These are phyloP conservation scores for Capronia coronata DNA, from an alignment of 2,329 filamentous ascomycete species.

Conservation along the genomic window DNA sequence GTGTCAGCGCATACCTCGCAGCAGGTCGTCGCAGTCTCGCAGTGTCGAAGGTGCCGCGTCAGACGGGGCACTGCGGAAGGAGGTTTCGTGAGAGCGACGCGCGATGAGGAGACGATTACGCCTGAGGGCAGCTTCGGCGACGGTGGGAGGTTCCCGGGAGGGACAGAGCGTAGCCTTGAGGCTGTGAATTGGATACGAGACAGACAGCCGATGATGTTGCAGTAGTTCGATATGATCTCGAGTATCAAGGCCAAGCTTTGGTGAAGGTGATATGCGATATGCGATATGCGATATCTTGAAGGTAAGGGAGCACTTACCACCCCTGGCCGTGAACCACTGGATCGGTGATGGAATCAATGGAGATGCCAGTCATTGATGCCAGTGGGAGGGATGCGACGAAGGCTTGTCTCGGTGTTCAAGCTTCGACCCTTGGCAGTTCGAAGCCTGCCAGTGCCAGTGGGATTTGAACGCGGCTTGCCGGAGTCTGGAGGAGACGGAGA, in stretches of 20 bases:
- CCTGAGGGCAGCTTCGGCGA: not conserved
- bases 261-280: too few relatives aligned
- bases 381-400: slow-evolving; percentile 7
- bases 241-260: slow-evolving; percentile 22
- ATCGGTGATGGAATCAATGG: slow-evolving; percentile 14
- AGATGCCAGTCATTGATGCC: too few relatives aligned
- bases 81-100: not conserved
- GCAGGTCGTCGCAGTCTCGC: not conserved
- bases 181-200: too few relatives aligned
- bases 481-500: slow-evolving; percentile 3
- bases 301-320: too few relatives aligned
- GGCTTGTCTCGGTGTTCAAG: slow-evolving; percentile 23
- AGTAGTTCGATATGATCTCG: not conserved
- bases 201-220: too few relatives aligned
- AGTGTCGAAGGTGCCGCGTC: not conserved
- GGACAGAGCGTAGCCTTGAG: too few relatives aligned
- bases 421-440: slow-evolving; percentile 23
- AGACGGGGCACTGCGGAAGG: not conserved
- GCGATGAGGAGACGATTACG: not conserved
- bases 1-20: not conserved
- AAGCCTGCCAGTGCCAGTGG: slow-evolving; percentile 6
- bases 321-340: too few relatives aligned
- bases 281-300: too few relatives aligned
- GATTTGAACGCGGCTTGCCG: slow-evolving; percentile 9
- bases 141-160: not conserved